Percentiles rank a stretch among this genome's conserved stretches.
phyloP scores from a whole-genome alignment of 495 filamentous ascomycete genomes.

The Halenospora varia region DNA sequence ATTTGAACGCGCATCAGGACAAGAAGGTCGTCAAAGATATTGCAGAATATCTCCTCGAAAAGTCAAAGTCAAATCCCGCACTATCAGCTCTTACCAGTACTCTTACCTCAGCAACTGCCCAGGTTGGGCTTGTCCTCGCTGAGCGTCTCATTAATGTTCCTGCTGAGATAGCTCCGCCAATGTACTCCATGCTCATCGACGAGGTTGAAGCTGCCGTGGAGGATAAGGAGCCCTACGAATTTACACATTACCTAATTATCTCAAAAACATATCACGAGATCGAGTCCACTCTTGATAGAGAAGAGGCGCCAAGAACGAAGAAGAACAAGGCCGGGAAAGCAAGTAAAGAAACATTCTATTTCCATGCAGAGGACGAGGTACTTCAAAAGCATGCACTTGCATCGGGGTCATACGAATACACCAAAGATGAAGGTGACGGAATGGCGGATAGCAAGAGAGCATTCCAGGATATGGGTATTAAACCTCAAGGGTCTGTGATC shows the following conservation, averaged over 20 bases:
- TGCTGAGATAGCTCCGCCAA: conserved; percentile 82
- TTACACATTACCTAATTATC: conserved; percentile 87
- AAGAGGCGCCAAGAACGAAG: conserved; percentile 65
- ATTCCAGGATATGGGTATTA: conserved; percentile 90
- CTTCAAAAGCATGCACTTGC: conserved; percentile 68
- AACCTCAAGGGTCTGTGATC: conserved; percentile 75
- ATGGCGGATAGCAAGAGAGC: conserved; percentile 86
- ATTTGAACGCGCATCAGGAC: conserved; percentile 73
- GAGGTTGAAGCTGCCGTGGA: conserved; percentile 88
- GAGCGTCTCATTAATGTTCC: conserved; percentile 97
- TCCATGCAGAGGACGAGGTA: conserved; percentile 96
- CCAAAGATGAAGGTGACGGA: conserved; percentile 69
- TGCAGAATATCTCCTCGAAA: conserved; percentile 65
- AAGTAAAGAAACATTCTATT: conserved; percentile 64
- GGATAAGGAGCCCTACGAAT: conserved; percentile 88
- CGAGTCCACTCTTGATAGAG: conserved; percentile 69
- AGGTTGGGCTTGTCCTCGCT: conserved; percentile 80
- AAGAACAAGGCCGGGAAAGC: conserved; percentile 64
- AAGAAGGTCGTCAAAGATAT: conserved; percentile 67
- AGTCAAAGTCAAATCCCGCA: conserved; percentile 46
- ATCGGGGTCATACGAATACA: conserved; percentile 66
- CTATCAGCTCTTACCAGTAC: conserved; percentile 52
- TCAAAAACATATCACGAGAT: conserved; percentile 90
- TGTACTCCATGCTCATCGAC: conserved; percentile 94
- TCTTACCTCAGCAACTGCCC: conserved; percentile 44